Percentiles rank a stretch among this genome's conserved stretches.
These are phyloP conservation scores for Penicillium pancosmium DNA, from an alignment of 495 filamentous ascomycete genomes.

Conservation along the genomic window DNA sequence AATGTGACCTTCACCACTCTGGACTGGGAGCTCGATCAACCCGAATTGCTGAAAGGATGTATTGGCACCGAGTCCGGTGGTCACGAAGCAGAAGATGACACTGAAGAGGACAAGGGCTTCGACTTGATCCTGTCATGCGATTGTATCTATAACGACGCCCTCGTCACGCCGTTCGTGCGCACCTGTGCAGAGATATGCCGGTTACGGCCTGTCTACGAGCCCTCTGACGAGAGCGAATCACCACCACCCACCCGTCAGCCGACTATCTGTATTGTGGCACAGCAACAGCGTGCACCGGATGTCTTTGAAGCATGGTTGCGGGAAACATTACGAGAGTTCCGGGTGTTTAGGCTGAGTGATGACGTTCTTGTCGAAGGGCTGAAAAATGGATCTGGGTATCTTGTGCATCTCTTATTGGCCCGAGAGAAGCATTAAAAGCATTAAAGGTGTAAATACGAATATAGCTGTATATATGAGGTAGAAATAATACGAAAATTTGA, in stretches of 20 bases:
- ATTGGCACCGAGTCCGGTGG: conserved; percentile 16
- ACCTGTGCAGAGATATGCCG: conserved; percentile 80
- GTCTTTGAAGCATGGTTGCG: conserved; percentile 85
- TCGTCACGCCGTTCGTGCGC: conserved; percentile 80
- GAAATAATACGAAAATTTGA: not conserved
- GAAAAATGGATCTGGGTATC: conserved; percentile 50
- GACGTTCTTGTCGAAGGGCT: conserved; percentile 57
- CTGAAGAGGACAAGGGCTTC: conserved; percentile 37
- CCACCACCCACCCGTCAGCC: conserved; percentile 32
- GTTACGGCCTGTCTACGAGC: conserved; percentile 44
- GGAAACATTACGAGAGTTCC: conserved; percentile 65
- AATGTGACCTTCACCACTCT: conserved; percentile 48
- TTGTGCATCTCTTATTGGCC: conserved; percentile 45
- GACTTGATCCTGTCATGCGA: conserved; percentile 80
- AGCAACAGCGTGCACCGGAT: conserved; percentile 80
- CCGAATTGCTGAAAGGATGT: conserved; percentile 33
- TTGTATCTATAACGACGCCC: conserved; percentile 86
- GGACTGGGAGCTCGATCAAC: conserved; percentile 49
- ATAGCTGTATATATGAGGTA: not conserved
- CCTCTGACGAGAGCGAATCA: conserved; percentile 7
- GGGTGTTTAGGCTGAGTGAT: conserved; percentile 77
- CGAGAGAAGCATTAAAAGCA: conserved; percentile 21
- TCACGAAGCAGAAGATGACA: conserved; percentile 6
- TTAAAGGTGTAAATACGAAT: not conserved
- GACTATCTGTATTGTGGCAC: conserved; percentile 74